Evolutionary conservation across 139 green algal species (phyloP), one percentile per base, ranked within the genome.

Genomic region (Chlorella sp.): DNA sequence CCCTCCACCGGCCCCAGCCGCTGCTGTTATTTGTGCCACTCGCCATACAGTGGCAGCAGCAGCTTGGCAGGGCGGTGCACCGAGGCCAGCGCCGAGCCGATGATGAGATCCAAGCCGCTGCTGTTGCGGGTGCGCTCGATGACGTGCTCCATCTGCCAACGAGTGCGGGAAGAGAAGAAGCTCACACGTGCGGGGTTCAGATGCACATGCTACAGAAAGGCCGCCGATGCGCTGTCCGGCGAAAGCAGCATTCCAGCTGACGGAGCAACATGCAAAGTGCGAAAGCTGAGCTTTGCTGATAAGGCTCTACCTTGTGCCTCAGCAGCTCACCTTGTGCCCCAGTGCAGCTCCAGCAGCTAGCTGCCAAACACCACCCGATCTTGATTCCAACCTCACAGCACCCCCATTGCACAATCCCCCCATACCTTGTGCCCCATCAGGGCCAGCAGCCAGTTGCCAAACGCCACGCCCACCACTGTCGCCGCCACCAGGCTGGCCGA

Each of bases 11-110:
- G n/a, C n/a, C n/a, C n/a, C n/a, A n/a, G n/a, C n/a, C n/a, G n/a
- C 20, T 13, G 65, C 65, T 28, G 9, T 5, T n/a, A 36, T 73
- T 5, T 44, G 6, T 9, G 19, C 17, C 58, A 67, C 58, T 34
- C 58, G 32, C n/a, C 76, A 30, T 62, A 82, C 51, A 38, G 38
- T 14, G 79, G 79, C 32, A 83, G 60, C 58, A 83, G 77, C 58
- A 83, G 32, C 43, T 54, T 46, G 58, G 77, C 77, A 14, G 77
- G 77, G 40, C 77, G 77, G 77, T 83, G 64, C 36, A 73, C 77
- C 30, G 77, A 36, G 16, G 76, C 51, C 36, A 82, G 76, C 0
- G 36, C 76, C 1, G 77, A 60, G 60, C 58, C 58, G 6, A 74
- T 24, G 20, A 83, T 30, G 28, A 83, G 60, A 7, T 46, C 32